These are phyloP conservation scores for Stropharia rugosoannulata DNA, from an alignment of 768 basidiomycete genomes.

Conservation along the genomic window DNA sequence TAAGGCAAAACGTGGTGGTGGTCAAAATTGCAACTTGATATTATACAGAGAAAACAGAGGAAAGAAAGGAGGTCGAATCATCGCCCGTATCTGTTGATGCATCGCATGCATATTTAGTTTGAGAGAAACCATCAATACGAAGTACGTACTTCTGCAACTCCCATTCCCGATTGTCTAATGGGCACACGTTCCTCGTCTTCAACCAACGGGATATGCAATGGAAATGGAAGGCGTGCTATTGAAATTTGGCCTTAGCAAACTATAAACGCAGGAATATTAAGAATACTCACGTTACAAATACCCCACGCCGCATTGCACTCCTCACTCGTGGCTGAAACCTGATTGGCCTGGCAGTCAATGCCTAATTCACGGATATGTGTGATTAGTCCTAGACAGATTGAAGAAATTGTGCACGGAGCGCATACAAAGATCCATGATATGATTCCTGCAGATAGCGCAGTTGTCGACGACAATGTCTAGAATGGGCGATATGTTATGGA, in stretches of 20 bases:
- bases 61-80: constrained; percentile 14
- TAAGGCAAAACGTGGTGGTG: no score
- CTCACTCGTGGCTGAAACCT: constrained; percentile 93
- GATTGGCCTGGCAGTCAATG: constrained; percentile 99
- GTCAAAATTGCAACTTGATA: no score
- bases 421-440: constrained; percentile 99
- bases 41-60: background rate
- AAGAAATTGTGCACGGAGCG: constrained; percentile 6
- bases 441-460: constrained; percentile 99
- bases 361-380: constrained; percentile 46
- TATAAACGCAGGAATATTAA: background rate
- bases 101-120: constrained; percentile 4
- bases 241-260: background rate
- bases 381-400: background rate
- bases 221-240: constrained; percentile 95
- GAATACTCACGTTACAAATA: constrained; percentile 83
- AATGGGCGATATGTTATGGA: constrained; percentile 8
- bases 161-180: constrained; percentile 95
- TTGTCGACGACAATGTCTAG: constrained; percentile 98
- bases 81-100: constrained; percentile 38
- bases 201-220: constrained; percentile 99
- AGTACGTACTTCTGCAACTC: constrained; percentile 89
- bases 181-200: constrained; percentile 96
- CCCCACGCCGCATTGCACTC: constrained; percentile 99
- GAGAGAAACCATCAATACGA: background rate